Evolutionary conservation across 2,329 filamentous ascomycete species (phyloP).

Genomic region (Penicillium sp.): DNA sequence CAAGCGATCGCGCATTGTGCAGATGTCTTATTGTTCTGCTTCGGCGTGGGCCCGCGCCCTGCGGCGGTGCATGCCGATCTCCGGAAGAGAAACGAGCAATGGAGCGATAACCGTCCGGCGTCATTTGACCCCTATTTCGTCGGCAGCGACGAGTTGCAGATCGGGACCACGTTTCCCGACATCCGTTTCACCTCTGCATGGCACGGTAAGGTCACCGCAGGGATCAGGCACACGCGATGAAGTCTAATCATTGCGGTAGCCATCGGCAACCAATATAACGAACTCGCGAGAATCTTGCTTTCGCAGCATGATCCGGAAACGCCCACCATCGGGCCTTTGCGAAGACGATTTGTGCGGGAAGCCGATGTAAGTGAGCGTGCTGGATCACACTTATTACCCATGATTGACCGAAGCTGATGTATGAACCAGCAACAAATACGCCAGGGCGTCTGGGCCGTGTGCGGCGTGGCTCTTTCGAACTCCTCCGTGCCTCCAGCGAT

Average conservation of each 20-base stretch:
- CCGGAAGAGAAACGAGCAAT: constrained; percentile 17
- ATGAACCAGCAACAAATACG: constrained; percentile 18
- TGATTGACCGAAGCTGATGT: not conserved
- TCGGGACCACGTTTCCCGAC: constrained; percentile 19
- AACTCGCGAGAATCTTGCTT: constrained; percentile 19
- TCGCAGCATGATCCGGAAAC: constrained; percentile 17
- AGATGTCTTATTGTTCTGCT: constrained; percentile 27
- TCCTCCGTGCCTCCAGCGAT: constrained; percentile 22
- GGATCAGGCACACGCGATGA: not conserved
- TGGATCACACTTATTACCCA: not conserved
- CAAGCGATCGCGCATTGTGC: constrained; percentile 37
- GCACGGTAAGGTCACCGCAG: constrained; percentile 20
- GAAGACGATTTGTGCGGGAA: constrained; percentile 11
- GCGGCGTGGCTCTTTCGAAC: constrained; percentile 25
- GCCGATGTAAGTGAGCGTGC: constrained; percentile 18
- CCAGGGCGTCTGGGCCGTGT: constrained; percentile 25
- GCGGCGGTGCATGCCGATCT: constrained; percentile 16
- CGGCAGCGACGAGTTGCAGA: constrained; percentile 13
- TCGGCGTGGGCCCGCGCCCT: constrained; percentile 17
- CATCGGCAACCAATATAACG: constrained; percentile 25
- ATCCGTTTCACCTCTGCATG: constrained; percentile 24
- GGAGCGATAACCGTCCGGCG: constrained; percentile 17
- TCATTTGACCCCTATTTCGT: constrained; percentile 26
- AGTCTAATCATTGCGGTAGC: constrained; percentile 5
- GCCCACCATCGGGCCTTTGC: constrained; percentile 18